Percentiles rank a stretch among this genome's conserved stretches.
These are phyloP conservation scores for Petunia secreta DNA, from an alignment of 257 asterid genomes.

Conservation along the genomic window DNA sequence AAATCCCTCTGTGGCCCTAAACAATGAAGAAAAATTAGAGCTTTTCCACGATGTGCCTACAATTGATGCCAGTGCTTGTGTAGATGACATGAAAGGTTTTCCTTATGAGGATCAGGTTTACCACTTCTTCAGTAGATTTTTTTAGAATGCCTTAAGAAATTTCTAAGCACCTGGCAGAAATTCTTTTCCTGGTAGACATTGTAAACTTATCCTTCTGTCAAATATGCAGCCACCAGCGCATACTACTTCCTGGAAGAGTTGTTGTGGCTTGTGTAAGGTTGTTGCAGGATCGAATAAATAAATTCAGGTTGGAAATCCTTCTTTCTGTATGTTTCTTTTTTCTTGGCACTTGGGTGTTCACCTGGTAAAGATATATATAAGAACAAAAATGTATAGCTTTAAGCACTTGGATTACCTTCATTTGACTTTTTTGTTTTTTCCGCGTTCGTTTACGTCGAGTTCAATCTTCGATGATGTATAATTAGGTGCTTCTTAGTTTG, in stretches of 20 bases:
- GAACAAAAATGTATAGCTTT: not conserved
- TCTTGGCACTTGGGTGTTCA: not conserved
- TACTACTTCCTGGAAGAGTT: slow-evolving; percentile 64
- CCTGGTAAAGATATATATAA: not conserved
- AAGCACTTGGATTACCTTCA: slow-evolving; percentile 7
- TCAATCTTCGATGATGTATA: not conserved
- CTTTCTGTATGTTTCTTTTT: not conserved
- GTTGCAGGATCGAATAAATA: slow-evolving; percentile 55
- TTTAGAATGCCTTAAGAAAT: not conserved
- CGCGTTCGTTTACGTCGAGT: not conserved
- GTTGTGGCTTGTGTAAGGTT: slow-evolving; percentile 73
- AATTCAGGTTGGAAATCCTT: slow-evolving; percentile 35
- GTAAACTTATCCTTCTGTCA: not conserved
- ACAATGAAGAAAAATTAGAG: slow-evolving; percentile 38
- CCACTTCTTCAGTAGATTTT: slow-evolving; percentile 15
- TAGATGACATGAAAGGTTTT: slow-evolving; percentile 34
- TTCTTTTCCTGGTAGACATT: not conserved
- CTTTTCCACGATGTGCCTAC: slow-evolving; percentile 32
- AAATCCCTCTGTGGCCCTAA: slow-evolving; percentile 28
- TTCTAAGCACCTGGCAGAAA: not conserved
- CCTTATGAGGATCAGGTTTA: slow-evolving; percentile 29
- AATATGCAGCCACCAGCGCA: slow-evolving; percentile 47
- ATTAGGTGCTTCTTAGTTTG: not conserved
- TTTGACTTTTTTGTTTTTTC: not conserved
- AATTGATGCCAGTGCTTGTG: slow-evolving; percentile 32